Evolutionary conservation across 148 eudicot genomes (phyloP).

Genomic region (Camellia sinensis): DNA sequence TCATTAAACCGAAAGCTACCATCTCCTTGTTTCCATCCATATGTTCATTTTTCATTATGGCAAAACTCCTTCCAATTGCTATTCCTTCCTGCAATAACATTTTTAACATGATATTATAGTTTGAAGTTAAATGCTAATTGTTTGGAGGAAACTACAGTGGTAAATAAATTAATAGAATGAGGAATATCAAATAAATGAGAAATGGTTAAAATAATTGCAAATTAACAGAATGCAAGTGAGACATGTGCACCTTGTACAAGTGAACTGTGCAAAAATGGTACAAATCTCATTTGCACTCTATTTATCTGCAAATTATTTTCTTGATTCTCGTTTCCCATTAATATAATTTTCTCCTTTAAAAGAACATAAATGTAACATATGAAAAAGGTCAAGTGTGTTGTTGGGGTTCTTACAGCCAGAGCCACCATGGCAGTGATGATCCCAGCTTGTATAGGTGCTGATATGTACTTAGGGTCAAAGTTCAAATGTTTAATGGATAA

Average conservation of each 20-base stretch:
- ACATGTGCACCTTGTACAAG: too few species aligned
- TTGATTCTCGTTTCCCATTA: too few species aligned
- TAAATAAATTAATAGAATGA: too few species aligned
- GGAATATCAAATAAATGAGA: too few species aligned
- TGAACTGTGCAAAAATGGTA: too few species aligned
- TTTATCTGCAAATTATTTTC: too few species aligned
- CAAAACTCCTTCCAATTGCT: constrained; percentile 92
- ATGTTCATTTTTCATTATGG: constrained; percentile 58
- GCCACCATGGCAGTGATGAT: constrained; percentile 65
- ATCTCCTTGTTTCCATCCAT: constrained; percentile 96
- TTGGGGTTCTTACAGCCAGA: constrained; percentile 61
- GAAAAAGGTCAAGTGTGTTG: neutral
- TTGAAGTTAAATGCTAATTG: neutral
- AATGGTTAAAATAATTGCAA: too few species aligned
- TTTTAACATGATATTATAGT: neutral
- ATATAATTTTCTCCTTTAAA: too few species aligned
- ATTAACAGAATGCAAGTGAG: too few species aligned
- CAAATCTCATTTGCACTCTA: too few species aligned
- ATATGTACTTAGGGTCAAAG: constrained; percentile 56
- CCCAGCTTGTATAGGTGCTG: constrained; percentile 69
- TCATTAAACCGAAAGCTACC: constrained; percentile 94
- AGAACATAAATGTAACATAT: too few species aligned
- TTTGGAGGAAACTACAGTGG: too few species aligned
- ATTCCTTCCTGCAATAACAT: constrained; percentile 70
- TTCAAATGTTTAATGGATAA: constrained; percentile 42